These are phyloP conservation scores for Cordyceps tenuipes DNA, from an alignment of 2,329 filamentous ascomycete species.

Conservation along the genomic window DNA sequence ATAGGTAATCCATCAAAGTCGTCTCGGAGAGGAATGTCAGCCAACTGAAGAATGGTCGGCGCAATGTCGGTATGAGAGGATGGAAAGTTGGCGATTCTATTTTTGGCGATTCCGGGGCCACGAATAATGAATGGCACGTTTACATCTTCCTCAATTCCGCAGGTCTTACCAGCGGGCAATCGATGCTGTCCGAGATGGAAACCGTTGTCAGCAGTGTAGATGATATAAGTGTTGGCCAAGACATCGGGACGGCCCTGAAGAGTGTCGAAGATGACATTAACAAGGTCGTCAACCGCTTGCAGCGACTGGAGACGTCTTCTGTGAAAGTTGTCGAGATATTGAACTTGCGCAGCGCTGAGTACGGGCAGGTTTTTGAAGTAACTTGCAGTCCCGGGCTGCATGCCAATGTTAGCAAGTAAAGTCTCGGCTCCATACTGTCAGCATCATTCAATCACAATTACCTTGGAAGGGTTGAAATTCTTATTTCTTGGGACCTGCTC, in stretches of 20 bases:
- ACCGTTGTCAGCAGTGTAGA: constrained; percentile 45
- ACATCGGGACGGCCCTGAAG: constrained; percentile 23
- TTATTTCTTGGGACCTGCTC: constrained; percentile 52
- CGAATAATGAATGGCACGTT: constrained; percentile 43
- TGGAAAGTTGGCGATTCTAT: constrained; percentile 27
- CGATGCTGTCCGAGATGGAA: constrained; percentile 47
- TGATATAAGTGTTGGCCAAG: constrained; percentile 38
- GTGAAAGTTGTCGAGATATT: constrained; percentile 32
- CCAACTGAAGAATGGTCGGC: constrained; percentile 41
- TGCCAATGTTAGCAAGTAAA: neutral
- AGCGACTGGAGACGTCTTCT: constrained; percentile 33
- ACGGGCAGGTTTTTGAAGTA: constrained; percentile 35
- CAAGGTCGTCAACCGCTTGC: constrained; percentile 38
- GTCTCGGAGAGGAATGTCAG: constrained; percentile 24
- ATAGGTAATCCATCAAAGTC: constrained; percentile 46
- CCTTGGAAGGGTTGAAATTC: constrained; percentile 54
- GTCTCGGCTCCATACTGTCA: neutral
- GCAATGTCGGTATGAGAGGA: constrained; percentile 47
- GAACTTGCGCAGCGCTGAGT: constrained; percentile 23
- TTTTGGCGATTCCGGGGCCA: constrained; percentile 36
- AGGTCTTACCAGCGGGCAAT: constrained; percentile 41
- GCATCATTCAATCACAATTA: neutral
- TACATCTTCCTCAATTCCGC: constrained; percentile 43
- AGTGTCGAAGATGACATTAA: constrained; percentile 29
- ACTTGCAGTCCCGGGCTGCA: constrained; percentile 28